Base-by-base conservation (phyloP, 345 rosid genomes). In the Arabidopsis arenosa region DNA sequence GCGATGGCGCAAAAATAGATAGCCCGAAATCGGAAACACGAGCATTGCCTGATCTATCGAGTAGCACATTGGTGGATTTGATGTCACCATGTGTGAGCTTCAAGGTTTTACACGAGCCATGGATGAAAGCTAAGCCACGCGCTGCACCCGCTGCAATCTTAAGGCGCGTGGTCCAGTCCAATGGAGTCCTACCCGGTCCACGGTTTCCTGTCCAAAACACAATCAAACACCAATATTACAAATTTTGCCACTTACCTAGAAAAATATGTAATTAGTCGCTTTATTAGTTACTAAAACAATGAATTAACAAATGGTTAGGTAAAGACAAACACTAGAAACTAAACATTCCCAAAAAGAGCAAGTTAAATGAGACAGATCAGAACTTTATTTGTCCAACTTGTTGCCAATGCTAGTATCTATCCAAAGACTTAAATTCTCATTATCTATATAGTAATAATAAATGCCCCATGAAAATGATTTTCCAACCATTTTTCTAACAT, bases 101-200 rank as follows among this genome's bases (percentile, higher is more conserved):
- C 1, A 88, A 80, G 26, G 92, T 74, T 70, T 87, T 88, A 86
- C 94, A 88, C 0, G 98, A 84, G 75, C 11, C 67, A 76, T 93
- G 97, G 55, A 93, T 83, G 62, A 84, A 91, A 43, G 88, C 84
- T 15, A 93, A 21, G 15, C 98, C 98, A 33, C 92, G 89, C 30
- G 96, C 97, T 4, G 96, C 90, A 4, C 91, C 97, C 0, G 86
- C 90, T 35, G 94, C 97, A 1, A 93, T 86, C 80, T 87, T 91
- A 0, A 93, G 89, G 66, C 98, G 78, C 2, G 93, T 90, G 53
- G 87, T 85, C 98, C 98, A 93, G 66, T 91, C 97, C 44, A 93
- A 69, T 3, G 98, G 98, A 4, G 86, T 87, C 55, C 98, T 76
- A 7, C 97, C 98, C 0, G 96, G 93, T 47, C 98, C 98, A 10